Conservation (phyloP, 129 eudicot species). For the Flaveria robusta region DNA sequence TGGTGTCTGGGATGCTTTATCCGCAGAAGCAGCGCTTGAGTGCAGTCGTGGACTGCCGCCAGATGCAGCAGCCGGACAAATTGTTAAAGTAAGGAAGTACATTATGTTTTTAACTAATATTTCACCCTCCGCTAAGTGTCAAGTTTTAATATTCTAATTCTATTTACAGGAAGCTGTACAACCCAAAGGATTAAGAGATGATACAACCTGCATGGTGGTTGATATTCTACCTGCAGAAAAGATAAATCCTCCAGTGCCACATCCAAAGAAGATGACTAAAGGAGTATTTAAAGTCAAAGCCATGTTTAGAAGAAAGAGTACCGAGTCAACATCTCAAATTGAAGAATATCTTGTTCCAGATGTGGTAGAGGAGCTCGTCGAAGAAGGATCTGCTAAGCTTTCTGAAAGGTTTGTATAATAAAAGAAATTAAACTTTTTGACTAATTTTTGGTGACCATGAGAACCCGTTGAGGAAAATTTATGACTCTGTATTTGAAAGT, state of each 20-base stretch:
- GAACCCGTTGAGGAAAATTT: too few relatives aligned
- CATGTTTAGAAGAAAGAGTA: slow-evolving; percentile 70
- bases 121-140: slow-evolving; percentile 2
- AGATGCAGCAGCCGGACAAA: slow-evolving; percentile 93
- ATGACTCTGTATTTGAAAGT: neutral
- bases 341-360: slow-evolving; percentile 68
- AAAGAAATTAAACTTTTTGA: neutral
- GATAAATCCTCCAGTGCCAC: slow-evolving; percentile 59
- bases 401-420: slow-evolving; percentile 66
- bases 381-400: slow-evolving; percentile 94
- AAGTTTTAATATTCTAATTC: slow-evolving; percentile 1
- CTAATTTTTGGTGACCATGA: neutral
- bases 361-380: slow-evolving; percentile 84
- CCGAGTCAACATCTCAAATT: slow-evolving; percentile 56
- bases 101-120: neutral
- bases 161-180: slow-evolving; percentile 78
- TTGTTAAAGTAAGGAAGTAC: slow-evolving; percentile 67
- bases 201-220: slow-evolving; percentile 96
- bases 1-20: slow-evolving; percentile 97
- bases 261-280: slow-evolving; percentile 71
- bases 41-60: slow-evolving; percentile 86
- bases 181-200: slow-evolving; percentile 86
- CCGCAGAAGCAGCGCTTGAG: slow-evolving; percentile 79
- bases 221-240: slow-evolving; percentile 79
- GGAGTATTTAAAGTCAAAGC: slow-evolving; percentile 67